Conservation (phyloP, 257 asterid species). For the Plantago elongata region DNA sequence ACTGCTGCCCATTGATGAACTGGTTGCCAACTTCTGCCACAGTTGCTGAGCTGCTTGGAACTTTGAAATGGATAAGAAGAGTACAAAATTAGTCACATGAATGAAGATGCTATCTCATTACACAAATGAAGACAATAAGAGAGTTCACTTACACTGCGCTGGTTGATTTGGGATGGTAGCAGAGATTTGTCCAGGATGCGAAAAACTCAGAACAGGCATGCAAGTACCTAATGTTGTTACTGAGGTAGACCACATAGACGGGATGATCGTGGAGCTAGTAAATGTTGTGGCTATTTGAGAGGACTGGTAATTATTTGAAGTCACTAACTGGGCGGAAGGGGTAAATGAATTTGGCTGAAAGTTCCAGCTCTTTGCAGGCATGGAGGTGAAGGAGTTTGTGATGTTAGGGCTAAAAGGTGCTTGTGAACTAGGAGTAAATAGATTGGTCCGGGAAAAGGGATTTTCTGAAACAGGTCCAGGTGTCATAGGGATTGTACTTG, state of each 20-base stretch:
- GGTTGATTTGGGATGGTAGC: background rate
- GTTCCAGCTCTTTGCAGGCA: conserved; percentile 1
- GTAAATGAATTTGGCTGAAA: background rate
- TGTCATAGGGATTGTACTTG: too few species aligned
- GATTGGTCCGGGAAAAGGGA: too few species aligned
- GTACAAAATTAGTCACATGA: background rate
- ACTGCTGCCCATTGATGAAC: conserved; percentile 2
- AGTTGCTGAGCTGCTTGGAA: background rate
- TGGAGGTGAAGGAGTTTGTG: conserved; percentile 2
- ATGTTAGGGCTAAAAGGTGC: background rate
- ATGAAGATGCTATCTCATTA: background rate
- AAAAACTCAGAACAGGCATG: background rate
- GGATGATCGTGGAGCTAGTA: background rate
- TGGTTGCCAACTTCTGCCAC: conserved; percentile 8
- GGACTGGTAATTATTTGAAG: background rate
- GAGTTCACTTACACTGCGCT: conserved; percentile 5
- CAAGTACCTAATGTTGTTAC: background rate
- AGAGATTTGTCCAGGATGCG: background rate
- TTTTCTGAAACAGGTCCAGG: too few species aligned
- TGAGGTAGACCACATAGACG: background rate
- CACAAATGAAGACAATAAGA: background rate
- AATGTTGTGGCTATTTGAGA: background rate
- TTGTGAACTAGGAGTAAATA: too few species aligned
- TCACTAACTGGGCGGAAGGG: background rate
- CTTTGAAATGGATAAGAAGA: background rate